These are phyloP conservation scores for Penicillium daleae DNA, from an alignment of 495 filamentous ascomycete species.

Conservation along the genomic window DNA sequence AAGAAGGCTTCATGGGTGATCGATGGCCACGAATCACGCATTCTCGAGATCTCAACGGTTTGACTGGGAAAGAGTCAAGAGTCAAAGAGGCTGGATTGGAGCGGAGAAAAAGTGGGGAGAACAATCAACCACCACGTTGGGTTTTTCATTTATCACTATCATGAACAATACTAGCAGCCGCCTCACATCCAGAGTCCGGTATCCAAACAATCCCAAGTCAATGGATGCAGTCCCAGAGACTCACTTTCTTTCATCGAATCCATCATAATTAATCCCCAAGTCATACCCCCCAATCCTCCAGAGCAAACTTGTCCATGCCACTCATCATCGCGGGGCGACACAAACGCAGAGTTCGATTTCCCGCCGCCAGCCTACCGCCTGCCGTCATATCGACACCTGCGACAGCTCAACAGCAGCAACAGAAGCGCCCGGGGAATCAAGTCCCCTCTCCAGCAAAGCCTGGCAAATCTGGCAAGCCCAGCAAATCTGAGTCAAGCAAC, in stretches of 20 bases:
- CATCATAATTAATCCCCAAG: background rate
- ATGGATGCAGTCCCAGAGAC: background rate
- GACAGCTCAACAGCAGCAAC: background rate
- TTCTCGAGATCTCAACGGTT: background rate
- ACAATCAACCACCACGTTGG: constrained; percentile 21
- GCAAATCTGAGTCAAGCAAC: background rate
- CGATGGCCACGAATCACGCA: too few species aligned
- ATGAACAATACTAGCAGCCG: background rate
- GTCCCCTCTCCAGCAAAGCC: background rate
- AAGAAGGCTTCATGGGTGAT: background rate
- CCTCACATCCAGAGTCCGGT: background rate
- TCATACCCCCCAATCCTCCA: background rate
- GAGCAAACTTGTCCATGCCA: constrained; percentile 36
- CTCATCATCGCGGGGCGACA: constrained; percentile 38
- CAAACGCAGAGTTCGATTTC: constrained; percentile 49
- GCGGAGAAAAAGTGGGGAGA: constrained; percentile 22
- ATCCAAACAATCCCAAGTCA: background rate
- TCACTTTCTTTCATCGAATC: background rate
- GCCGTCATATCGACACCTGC: constrained; percentile 10
- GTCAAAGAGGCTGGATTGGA: background rate
- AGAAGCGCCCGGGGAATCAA: constrained; percentile 12
- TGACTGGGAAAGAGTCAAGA: background rate
- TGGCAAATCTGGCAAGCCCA: background rate
- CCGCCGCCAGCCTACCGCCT: constrained; percentile 11
- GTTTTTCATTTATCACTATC: constrained; percentile 1